Percentiles rank a stretch among this genome's conserved stretches.
phyloP scores from a whole-genome alignment of 2,329 filamentous ascomycete genomes.

The Orbilia brochopaga region DNA sequence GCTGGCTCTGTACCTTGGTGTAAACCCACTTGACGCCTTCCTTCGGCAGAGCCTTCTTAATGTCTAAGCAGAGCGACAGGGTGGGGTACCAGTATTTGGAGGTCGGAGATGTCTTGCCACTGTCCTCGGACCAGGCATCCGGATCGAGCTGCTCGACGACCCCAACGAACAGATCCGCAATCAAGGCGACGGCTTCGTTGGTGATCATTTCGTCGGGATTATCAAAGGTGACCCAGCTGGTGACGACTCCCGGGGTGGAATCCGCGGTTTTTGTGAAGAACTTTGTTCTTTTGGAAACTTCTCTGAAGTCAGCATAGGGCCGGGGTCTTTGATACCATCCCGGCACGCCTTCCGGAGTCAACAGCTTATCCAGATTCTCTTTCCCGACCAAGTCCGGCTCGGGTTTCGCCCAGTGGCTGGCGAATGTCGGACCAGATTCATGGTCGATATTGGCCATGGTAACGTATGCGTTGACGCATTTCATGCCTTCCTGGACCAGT shows the following conservation, averaged over 20 bases:
- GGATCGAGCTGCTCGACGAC: constrained; percentile 55
- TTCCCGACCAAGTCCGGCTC: constrained; percentile 59
- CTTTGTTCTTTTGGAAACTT: constrained; percentile 53
- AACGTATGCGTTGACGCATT: constrained; percentile 70
- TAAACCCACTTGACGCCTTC: constrained; percentile 76
- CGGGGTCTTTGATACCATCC: constrained; percentile 44
- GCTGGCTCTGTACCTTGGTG: constrained; percentile 69
- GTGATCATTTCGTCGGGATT: constrained; percentile 53
- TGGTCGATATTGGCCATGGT: constrained; percentile 68
- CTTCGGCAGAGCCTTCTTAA: constrained; percentile 73
- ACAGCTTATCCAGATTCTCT: constrained; percentile 53
- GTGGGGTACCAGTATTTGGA: constrained; percentile 75
- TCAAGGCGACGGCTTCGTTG: constrained; percentile 50
- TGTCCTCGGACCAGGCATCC: constrained; percentile 47
- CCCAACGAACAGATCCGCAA: constrained; percentile 56
- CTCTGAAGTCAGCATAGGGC: constrained; percentile 56
- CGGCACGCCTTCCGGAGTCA: constrained; percentile 52
- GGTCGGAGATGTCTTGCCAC: constrained; percentile 55
- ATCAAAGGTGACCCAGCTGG: constrained; percentile 41
- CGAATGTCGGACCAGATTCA: constrained; percentile 64
- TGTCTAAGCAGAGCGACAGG: constrained; percentile 74
- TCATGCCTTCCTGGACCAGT: constrained; percentile 65
- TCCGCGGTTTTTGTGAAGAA: constrained; percentile 31
- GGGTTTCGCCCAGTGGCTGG: constrained; percentile 64
- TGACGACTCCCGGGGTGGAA: constrained; percentile 31